Conservation (phyloP, 148 eudicot genomes). For the Camellia sinensis region DNA sequence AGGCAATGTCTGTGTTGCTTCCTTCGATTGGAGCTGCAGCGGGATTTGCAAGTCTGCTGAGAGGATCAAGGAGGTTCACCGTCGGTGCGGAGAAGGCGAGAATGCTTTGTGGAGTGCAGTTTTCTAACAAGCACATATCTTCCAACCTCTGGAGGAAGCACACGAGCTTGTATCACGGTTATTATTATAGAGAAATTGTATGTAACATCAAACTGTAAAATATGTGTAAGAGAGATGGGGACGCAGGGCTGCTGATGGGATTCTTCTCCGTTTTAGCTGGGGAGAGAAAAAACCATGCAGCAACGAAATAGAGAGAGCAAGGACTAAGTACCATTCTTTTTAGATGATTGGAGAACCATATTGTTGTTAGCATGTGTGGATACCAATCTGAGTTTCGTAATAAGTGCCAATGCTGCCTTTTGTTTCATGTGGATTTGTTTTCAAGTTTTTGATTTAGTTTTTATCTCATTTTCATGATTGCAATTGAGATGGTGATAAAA, state of each 20-base stretch:
- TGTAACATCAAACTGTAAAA: slow-evolving; percentile 18
- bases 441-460: background rate
- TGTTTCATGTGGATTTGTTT: background rate
- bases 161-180: background rate
- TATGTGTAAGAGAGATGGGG: background rate
- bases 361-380: background rate
- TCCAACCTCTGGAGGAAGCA: slow-evolving; percentile 31
- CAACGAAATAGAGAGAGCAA: background rate
- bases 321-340: slow-evolving; percentile 12
- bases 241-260: background rate
- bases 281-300: slow-evolving; percentile 6
- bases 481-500: background rate
- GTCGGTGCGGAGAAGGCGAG: slow-evolving; percentile 50
- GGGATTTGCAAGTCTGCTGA: slow-evolving; percentile 48
- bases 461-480: background rate
- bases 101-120: slow-evolving; percentile 30
- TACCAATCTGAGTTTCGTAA: background rate
- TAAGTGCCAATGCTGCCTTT: slow-evolving; percentile 10
- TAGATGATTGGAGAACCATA: no score
- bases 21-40: slow-evolving; percentile 50
- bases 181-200: slow-evolving; percentile 8
- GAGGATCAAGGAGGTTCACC: slow-evolving; percentile 46
- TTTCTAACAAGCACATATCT: slow-evolving; percentile 16
- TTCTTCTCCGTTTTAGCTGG: slow-evolving; percentile 14
- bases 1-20: slow-evolving; percentile 45